These are phyloP conservation scores for Talaromyces marneffei DNA, from an alignment of 2,329 filamentous ascomycete species.

Conservation along the genomic window DNA sequence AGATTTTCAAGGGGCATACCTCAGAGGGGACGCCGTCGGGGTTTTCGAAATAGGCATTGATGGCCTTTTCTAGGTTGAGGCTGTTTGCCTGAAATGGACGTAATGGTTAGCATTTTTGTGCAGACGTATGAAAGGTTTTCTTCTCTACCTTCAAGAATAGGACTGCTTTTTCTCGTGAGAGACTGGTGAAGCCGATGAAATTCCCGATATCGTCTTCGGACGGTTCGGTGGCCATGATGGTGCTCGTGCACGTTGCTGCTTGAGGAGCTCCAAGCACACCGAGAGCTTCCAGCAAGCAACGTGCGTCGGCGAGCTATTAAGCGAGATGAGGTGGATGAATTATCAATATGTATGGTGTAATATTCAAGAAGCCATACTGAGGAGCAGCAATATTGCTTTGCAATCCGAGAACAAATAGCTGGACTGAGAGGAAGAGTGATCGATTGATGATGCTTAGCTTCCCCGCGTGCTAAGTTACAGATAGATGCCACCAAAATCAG, in stretches of 20 bases:
- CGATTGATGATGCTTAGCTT: not conserved
- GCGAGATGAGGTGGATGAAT: not conserved
- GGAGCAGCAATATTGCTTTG: not conserved
- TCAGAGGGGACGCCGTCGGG: conserved; percentile 28
- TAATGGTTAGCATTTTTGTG: not conserved
- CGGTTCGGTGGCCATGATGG: conserved; percentile 33
- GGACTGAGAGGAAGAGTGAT: not conserved
- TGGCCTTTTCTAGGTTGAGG: conserved; percentile 40
- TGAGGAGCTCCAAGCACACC: conserved; percentile 10
- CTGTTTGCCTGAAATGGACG: conserved; percentile 36
- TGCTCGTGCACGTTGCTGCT: conserved; percentile 10
- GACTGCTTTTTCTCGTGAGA: conserved; percentile 36
- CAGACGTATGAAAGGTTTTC: not conserved
- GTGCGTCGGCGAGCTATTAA: not conserved
- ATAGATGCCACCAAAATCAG: not conserved
- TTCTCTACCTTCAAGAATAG: conserved; percentile 35
- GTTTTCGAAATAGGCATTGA: conserved; percentile 46
- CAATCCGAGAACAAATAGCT: not conserved
- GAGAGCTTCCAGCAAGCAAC: conserved; percentile 11
- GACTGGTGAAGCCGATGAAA: conserved; percentile 39
- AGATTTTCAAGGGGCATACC: conserved; percentile 17
- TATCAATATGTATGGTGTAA: not conserved
- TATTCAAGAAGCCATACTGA: not conserved
- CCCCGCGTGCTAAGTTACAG: not conserved
- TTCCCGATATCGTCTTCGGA: conserved; percentile 36